A percentile compares a stretch with the other conserved stretches of the same genome.
phyloP scores from a whole-genome alignment of 495 filamentous ascomycete genomes.

The Penicillium paxilli region DNA sequence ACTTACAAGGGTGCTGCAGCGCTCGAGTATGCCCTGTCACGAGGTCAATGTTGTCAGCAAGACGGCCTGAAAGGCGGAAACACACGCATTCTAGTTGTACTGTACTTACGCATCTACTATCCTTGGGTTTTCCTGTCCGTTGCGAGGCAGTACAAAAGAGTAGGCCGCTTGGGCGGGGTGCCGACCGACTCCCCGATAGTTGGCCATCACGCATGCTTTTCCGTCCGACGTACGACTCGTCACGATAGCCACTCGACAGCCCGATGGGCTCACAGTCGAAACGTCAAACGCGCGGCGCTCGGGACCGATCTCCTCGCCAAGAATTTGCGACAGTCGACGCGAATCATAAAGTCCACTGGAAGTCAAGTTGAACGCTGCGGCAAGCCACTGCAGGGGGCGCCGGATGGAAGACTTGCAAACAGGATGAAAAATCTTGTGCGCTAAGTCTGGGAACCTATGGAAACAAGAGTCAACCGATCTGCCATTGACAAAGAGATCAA shows the following conservation, averaged over 20 bases:
- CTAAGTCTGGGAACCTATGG: neutral
- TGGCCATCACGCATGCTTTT: constrained; percentile 17
- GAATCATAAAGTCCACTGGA: constrained; percentile 11
- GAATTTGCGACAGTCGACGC: neutral
- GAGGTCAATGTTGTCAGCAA: neutral
- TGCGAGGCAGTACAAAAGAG: constrained; percentile 12
- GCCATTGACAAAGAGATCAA: constrained; percentile 1
- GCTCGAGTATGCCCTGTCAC: constrained; percentile 4
- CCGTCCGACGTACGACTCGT: constrained; percentile 21
- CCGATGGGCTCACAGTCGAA: neutral
- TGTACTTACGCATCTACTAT: constrained; percentile 20
- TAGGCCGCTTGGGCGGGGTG: constrained; percentile 10
- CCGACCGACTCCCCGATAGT: constrained; percentile 15
- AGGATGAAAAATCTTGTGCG: neutral
- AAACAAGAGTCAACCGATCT: neutral
- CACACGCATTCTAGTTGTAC: neutral
- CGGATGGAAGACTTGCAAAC: neutral
- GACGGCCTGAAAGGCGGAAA: neutral
- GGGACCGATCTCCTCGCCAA: constrained; percentile 6
- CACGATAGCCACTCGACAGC: constrained; percentile 15
- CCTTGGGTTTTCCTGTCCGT: constrained; percentile 8
- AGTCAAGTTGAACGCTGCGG: neutral
- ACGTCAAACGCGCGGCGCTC: constrained; percentile 15
- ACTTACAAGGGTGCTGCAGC: constrained; percentile 24
- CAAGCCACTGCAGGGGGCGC: neutral